Evolutionary conservation across 106 monocot species (phyloP), one percentile per base, ranked within the genome.

Genomic region (Amphibolis antarctica): DNA sequence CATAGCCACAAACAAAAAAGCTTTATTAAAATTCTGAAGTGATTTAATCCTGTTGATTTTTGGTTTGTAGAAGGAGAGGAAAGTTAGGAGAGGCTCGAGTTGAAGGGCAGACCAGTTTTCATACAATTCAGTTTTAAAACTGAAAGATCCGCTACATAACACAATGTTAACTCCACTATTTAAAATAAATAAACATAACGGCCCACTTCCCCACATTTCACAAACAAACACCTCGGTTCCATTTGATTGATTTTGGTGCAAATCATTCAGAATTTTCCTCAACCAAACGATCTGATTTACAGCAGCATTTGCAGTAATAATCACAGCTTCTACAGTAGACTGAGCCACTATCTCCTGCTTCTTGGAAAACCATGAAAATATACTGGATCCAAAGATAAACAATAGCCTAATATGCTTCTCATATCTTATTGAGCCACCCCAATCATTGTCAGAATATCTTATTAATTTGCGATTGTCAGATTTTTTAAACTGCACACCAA

Each of bases 381-480:
- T 24, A 15, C n/a, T 21, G 13, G 13, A 27, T 46, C 65, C 65
- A 49, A 52, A 13, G 23, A 10, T 14, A 30, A 65, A 65, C 19
- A 51, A 65, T 65, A 28, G 3, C 65, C 21, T 29, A 51, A 50
- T 51, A 51, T 65, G 25, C 65, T 51, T 30, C 23, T 65, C 51
- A 21, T 26, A 17, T 65, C 65, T 51, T 28, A 52, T 19, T 14
- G n/a, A 15, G 15, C 51, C 51, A 10, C 29, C 48, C 30, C 65
- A 65, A 52, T 65, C 65, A 30, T 51, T 65, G 10, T 65, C 48
- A 4, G 65, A 46, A 23, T 26, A 65, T 6, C 50, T 30, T 49
- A 51, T 22, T 5, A 65, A 24, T n/a, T 28, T 65, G 27, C 1
- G 29, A 49, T 49, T 6, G 13, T 49, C 20, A 10, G 7, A 17